Evolutionary conservation across 805 yeast genomes (phyloP), one percentile per base, ranked within the genome.

Genomic region (Pichia eremophila): DNA sequence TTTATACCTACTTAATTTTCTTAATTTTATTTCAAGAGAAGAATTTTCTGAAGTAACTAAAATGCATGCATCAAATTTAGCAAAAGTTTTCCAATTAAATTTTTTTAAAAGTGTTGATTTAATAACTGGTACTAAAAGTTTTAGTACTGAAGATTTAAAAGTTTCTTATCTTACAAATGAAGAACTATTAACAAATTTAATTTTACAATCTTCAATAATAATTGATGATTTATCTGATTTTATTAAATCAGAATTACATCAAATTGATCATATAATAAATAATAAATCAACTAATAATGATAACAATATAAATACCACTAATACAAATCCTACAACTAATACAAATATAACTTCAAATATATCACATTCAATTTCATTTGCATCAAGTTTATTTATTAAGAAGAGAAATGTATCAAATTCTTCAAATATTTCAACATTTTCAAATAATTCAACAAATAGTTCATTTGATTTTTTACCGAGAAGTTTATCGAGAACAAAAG

Each of bases 61-160:
- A 50, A 69, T 69, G 73, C 57, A 64, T 22, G 47, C 68, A 3
- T 55, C 57, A 17, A 69, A 68, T 46, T 44, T 69, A 34, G 60
- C 71, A 8, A 68, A 68, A 46, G 63, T 69, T 46, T 66, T 69
- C 51, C 73, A 69, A 51, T 56, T 66, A 19, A 59, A 64, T 45
- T 59, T 68, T 19, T 69, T 68, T 51, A 64, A 63, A 41, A 57
- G 58, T 40, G 64, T 63, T 44, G 67, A 63, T 45, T 41, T 60
- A 12, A 41, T 48, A 10, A 17, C 48, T 43, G n/a, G 46, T 47
- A 10, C 53, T 50, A 27, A 47, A 52, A 46, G 52, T 51, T 17
- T 47, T 50, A 28, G 55, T 40, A 46, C 45, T 34, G 48, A 52
- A 46, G 46, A 46, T 41, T 39, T 48, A 7, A 48, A 48, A 41